Base-by-base conservation (phyloP, 2,329 filamentous ascomycete genomes). In the Colletotrichum tabaci region DNA sequence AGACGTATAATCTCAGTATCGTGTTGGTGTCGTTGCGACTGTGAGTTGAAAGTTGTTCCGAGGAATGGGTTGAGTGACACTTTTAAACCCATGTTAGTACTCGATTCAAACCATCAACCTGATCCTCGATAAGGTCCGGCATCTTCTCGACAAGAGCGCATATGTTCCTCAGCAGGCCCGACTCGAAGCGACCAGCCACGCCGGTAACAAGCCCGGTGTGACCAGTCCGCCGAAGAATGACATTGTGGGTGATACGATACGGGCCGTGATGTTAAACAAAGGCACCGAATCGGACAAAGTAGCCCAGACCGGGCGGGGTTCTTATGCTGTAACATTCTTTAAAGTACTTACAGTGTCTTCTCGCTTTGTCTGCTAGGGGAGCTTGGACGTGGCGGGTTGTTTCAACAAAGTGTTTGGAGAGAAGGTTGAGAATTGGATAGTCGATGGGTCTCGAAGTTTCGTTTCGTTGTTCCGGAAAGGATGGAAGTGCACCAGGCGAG, bases 1-100 rank as follows among this genome's bases (percentile, higher is more conserved):
- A 76, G 84, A 85, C 83, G 82, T 81, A 73, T 55, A 58, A 52
- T 70, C 61, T 71, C 61, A 64, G 50, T 61, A 56, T 65, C 23
- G 66, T 60, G 65, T 66, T 15, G 60, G 61, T 73, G 66, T 71
- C 65, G 71, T 63, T 66, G 67, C 46, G 73, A 74, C 66, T 66
- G 71, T 65, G 38, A 46, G 42, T 63, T 63, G 62, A 55, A 30
- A 40, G 23, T 18, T 12, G 35, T 47, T 35, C 42, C 53, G 44
- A 69, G 72, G 61, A 52, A 58, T 67, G 56, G 69, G 35, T 58
- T 57, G 46, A 57, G 46, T 71, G 60, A 70, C 62, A 64, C 69
- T 62, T 72, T 69, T 71, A 56, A 63, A 55, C 26, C 18, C 61
- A 52, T 30, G 61, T 72, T 66, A 72, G 70, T 60, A 26, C 57